Base-by-base conservation (phyloP, 768 basidiomycete species). In the Tremella fuciformis region DNA sequence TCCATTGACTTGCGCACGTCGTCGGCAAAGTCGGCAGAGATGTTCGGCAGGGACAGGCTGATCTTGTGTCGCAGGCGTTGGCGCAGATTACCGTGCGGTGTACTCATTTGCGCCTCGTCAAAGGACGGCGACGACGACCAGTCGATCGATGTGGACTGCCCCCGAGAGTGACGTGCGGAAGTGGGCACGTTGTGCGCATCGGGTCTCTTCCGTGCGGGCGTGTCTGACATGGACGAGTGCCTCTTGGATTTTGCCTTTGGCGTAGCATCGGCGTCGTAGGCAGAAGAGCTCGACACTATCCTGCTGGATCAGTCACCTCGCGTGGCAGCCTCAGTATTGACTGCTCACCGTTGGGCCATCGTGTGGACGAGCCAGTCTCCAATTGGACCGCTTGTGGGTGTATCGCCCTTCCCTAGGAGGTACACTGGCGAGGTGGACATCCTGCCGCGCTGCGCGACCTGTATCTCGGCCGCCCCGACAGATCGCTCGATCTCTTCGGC, bases 1-100 rank as follows among this genome's bases (percentile, higher is more conserved):
- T 66, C 65, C 22, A 64, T 49, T 3, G 53, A 65, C 49, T 52
- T 63, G 16, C 67, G 41, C 9, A 67, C 58, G 48, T 67, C 63
- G 13, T 58, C 59, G 48, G 66, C 62, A 24, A 58, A 60, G 7
- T 46, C 59, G 1, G 62, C 46, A 26, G 57, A 44, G 42, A 72
- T 62, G 26, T 44, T 46, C 1, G 70, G 70, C 37, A 72, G 52
- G 19, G 62, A 57, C 38, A 67, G 59, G 22, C 44, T 50, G 3
- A 52, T 34, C 50, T 69, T 72, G 53, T 67, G 70, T 46, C 41
- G 50, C 15, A 58, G 22, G 21, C 57, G 40, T 16, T 53, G 56
- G 13, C 53, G 57, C 18, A 60, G 22, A 13, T 34, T 47, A 18
- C 41, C 47, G 16, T 60, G 40, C 3, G 44, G 44, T 34, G 40